phyloP scores from a whole-genome alignment of 2,329 filamentous ascomycete genomes.

The Cladosporium sp. region DNA sequence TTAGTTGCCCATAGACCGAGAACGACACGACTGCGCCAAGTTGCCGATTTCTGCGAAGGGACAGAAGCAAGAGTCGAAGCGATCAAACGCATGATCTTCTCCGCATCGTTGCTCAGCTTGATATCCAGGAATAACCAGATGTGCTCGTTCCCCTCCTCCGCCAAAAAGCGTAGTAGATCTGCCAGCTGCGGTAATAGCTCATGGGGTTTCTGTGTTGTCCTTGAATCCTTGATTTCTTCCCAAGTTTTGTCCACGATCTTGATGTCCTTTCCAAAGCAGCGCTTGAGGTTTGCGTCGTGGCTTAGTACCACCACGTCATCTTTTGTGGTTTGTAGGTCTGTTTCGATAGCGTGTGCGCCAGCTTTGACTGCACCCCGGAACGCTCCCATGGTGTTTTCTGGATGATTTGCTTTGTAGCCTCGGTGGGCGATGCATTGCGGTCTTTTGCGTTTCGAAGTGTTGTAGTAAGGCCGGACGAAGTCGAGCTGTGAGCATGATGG shows the following conservation, averaged over 20 bases:
- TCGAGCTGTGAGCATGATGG: constrained; percentile 26
- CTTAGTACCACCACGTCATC: constrained; percentile 79
- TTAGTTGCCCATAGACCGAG: constrained; percentile 81
- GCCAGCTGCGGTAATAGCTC: constrained; percentile 70
- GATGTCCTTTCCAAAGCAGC: constrained; percentile 76
- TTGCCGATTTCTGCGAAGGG: constrained; percentile 37
- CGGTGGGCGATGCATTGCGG: constrained; percentile 78
- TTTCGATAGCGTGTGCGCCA: constrained; percentile 81
- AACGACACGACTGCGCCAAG: constrained; percentile 73
- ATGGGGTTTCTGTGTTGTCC: constrained; percentile 66
- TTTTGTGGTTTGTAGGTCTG: constrained; percentile 78
- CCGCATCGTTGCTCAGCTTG: constrained; percentile 74
- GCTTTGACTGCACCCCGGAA: constrained; percentile 72
- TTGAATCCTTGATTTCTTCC: constrained; percentile 67
- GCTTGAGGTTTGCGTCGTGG: constrained; percentile 69
- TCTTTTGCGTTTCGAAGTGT: constrained; percentile 38
- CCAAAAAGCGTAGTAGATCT: constrained; percentile 73
- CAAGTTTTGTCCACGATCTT: constrained; percentile 76
- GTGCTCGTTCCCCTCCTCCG: constrained; percentile 61
- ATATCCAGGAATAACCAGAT: constrained; percentile 87
- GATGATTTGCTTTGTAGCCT: constrained; percentile 73
- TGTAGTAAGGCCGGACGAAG: constrained; percentile 27
- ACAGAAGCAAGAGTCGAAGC: constrained; percentile 61
- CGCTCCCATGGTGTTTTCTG: constrained; percentile 83
- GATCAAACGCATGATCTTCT: constrained; percentile 69